These are phyloP conservation scores for Pichia kudriavzevii DNA, from an alignment of 1,139 yeast genomes.

Conservation along the genomic window DNA sequence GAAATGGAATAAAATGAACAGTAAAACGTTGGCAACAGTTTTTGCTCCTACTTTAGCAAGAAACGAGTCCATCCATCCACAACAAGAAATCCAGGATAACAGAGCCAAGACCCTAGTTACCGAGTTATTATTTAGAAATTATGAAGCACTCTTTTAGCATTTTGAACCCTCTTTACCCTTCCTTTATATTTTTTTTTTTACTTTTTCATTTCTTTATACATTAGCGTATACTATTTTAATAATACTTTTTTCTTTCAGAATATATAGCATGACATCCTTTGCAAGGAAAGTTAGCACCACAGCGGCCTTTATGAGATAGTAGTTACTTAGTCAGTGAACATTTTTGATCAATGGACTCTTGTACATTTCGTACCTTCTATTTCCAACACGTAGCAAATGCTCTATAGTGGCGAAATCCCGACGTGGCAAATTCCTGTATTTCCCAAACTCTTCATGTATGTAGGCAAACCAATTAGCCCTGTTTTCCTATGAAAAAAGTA, in stretches of 20 bases:
- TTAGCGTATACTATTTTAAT: too few relatives aligned
- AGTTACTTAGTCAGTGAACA: slow-evolving; percentile 38
- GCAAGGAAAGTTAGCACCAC: too few relatives aligned
- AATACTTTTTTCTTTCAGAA: too few relatives aligned
- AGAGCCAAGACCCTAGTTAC: slow-evolving; percentile 72
- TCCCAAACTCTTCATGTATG: slow-evolving; percentile 49
- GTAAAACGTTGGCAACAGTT: slow-evolving; percentile 78
- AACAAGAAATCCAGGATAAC: slow-evolving; percentile 82
- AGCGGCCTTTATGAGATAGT: too few relatives aligned
- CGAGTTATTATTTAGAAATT: slow-evolving; percentile 62
- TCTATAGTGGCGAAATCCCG: slow-evolving; percentile 85
- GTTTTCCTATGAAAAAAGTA: slow-evolving; percentile 6
- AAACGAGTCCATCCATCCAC: slow-evolving; percentile 56
- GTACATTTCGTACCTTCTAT: slow-evolving; percentile 64
- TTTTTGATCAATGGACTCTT: slow-evolving; percentile 60
- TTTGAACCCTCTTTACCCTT: not conserved
- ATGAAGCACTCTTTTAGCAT: slow-evolving; percentile 33
- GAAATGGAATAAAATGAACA: slow-evolving; percentile 63
- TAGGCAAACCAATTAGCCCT: slow-evolving; percentile 37
- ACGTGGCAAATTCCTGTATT: slow-evolving; percentile 51
- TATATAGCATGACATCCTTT: too few relatives aligned
- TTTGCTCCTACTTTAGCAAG: slow-evolving; percentile 93
- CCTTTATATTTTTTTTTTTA: not conserved
- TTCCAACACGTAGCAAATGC: slow-evolving; percentile 72
- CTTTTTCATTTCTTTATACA: not conserved